Evolutionary conservation across 768 basidiomycete genomes (phyloP).

Genomic region (Imleria badia): DNA sequence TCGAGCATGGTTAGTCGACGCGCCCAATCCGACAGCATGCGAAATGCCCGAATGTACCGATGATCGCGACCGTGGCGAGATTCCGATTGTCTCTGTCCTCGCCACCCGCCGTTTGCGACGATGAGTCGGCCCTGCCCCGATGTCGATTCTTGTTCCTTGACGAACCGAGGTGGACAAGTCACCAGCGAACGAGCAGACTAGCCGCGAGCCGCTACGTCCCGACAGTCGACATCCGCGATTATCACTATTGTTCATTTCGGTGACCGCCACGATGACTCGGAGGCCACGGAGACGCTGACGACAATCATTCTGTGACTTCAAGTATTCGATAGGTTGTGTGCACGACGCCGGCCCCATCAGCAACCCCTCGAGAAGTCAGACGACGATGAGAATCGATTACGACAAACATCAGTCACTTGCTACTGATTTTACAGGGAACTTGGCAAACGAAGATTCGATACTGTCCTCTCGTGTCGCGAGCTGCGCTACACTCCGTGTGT

Average conservation of each 20-base stretch:
- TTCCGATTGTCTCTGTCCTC: no score
- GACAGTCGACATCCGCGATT: not conserved
- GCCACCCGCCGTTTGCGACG: not conserved
- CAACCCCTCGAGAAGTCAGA: not conserved
- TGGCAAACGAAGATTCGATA: not conserved
- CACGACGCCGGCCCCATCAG: not conserved
- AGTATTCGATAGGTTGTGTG: not conserved
- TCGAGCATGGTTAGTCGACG: no score
- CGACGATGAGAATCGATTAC: not conserved
- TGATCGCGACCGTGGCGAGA: no score
- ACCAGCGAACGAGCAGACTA: not conserved
- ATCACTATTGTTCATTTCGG: not conserved
- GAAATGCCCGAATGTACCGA: not conserved
- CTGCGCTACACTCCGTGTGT: not conserved
- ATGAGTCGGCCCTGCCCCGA: not conserved
- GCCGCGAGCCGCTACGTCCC: not conserved
- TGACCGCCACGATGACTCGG: not conserved
- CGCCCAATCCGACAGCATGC: no score
- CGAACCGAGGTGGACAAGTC: not conserved
- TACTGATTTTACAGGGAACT: not conserved
- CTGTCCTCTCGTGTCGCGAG: constrained; percentile 9
- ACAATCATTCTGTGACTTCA: not conserved
- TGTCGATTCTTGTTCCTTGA: not conserved
- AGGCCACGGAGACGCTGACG: not conserved
- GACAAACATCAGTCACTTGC: not conserved